Evolutionary conservation across 306 rosid species (phyloP), one percentile per base, ranked within the genome.

Genomic region (Fagus crenata): DNA sequence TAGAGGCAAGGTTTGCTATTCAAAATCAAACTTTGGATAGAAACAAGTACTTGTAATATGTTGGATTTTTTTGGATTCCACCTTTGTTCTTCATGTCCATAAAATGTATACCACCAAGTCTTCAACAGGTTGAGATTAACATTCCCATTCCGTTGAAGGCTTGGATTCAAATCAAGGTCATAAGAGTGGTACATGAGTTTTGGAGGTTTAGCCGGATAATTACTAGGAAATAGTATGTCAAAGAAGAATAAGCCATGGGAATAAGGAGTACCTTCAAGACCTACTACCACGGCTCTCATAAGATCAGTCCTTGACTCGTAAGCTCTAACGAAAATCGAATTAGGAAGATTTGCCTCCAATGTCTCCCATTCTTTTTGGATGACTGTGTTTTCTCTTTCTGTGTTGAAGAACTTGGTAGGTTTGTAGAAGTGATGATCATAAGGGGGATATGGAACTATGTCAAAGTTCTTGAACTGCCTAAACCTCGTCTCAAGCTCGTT

Each of bases 161-260:
- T 43, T 32, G 73, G 59, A 72, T 13, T 54, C 42, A 77, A 13
- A 53, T 55, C 65, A 39, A 32, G 55, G 65, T 58, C 75, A 7
- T 79, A 39, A 61, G 77, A 76, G 36, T n/a, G 75, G 40, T 53
- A 79, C 61, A 37, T 69, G 6, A 80, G 1, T 8, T 74, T 14
- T 0, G 84, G 79, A 6, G 80, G 79, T 5, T 74, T 43, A 5
- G 42, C 7, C 1, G 84, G 85, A 65, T 69, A 82, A 53, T 71
- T 31, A 12, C 56, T 9, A 7, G 89, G 85, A 31, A 85, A 49
- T 6, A 3, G 53, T 36, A 80, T 64, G 80, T 86, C 89, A 13
- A 86, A 86, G 76, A 77, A 80, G 61, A 83, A 80, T 42, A 83
- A 77, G 42, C 79, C 84, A 9, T 64, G 74, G 32, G 37, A 78